These are phyloP conservation scores for Paraconiothyrium sp. DNA, from an alignment of 2,329 filamentous ascomycete species.

Conservation along the genomic window DNA sequence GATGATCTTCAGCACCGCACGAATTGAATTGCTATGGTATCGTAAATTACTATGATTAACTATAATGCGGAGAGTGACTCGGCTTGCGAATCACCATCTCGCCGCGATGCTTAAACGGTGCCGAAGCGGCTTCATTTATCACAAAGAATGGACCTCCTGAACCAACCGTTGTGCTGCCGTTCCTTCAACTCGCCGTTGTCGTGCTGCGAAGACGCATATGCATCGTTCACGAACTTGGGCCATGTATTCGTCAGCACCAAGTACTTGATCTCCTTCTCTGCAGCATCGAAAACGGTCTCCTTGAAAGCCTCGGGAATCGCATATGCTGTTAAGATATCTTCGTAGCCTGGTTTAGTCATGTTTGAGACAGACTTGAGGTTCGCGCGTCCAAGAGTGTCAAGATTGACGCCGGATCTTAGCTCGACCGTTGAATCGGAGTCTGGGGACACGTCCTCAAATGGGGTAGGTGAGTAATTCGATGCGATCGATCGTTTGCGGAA, in stretches of 20 bases:
- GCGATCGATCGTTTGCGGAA: slow-evolving; percentile 31
- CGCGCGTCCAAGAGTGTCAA: slow-evolving; percentile 39
- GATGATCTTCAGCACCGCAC: slow-evolving; percentile 1
- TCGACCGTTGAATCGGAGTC: slow-evolving; percentile 32
- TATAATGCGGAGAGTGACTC: neutral
- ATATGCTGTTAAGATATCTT: slow-evolving; percentile 29
- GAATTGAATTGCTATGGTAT: slow-evolving; percentile 5
- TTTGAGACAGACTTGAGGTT: slow-evolving; percentile 39
- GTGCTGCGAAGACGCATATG: slow-evolving; percentile 27
- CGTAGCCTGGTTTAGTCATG: slow-evolving; percentile 28
- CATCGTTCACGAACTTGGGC: slow-evolving; percentile 47
- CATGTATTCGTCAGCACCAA: slow-evolving; percentile 48
- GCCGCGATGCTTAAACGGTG: neutral
- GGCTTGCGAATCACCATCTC: neutral
- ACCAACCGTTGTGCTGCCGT: slow-evolving; percentile 18
- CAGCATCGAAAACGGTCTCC: slow-evolving; percentile 40
- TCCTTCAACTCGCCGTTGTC: slow-evolving; percentile 23
- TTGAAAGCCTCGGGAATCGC: slow-evolving; percentile 37
- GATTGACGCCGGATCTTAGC: slow-evolving; percentile 28
- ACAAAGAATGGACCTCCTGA: slow-evolving; percentile 14
- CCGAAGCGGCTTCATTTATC: neutral
- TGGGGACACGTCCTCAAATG: slow-evolving; percentile 36
- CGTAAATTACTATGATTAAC: neutral
- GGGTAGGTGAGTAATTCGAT: slow-evolving; percentile 34
- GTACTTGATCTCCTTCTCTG: slow-evolving; percentile 48